Base-by-base conservation (phyloP, 305 asterid species). In the Petunia hybrid region DNA sequence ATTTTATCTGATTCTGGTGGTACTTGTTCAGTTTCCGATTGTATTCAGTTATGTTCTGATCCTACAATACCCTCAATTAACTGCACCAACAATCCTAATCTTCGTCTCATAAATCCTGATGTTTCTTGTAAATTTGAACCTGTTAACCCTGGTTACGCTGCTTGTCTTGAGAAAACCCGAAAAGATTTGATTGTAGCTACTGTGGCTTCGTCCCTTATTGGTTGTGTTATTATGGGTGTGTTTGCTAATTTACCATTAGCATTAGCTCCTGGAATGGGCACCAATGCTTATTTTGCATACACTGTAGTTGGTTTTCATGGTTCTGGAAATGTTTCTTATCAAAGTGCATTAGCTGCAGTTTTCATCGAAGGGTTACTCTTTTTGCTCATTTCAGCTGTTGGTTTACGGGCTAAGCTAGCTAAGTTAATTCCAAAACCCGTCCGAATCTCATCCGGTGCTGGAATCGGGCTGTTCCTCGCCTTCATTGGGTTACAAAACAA, bases 211-310 rank as follows among this genome's bases (percentile, higher is more conserved):
- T 89, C 99, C 57, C 83, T 95, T 42, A 87, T 95, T 80, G 99
- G 98, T 36, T 92, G 97, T 80, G 85, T 91, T 0, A 90, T 94
- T 77, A 95, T 95, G 99, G 99, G 99, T 5, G 70, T 88, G 4
- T 84, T 93, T 6, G 99, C 98, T 0, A 95, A 94, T 10, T 86
- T 95, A 7, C 98, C 99, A 0, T 31, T 96, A 6, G 99, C 94
- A 1, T 70, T 95, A n/a, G 99, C 99, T 2, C 99, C 99, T 0
- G 99, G 99, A 8, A 95, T 96, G 99, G 98, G 99, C 7, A 83
- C 93, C 3, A 96, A 96, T 79, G 99, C 98, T 1, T 94, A 96
- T 80, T 93, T 96, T 82, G 95, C 99, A 0, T 95, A 95, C 85
- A 91, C 98, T 2, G 97, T 96, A 12, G 99, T 94, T 6, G 98